A percentile compares a stretch with the other conserved stretches of the same genome.
Conservation (phyloP, 352 stramenopile species). For the Phytophthora pistaciae region DNA sequence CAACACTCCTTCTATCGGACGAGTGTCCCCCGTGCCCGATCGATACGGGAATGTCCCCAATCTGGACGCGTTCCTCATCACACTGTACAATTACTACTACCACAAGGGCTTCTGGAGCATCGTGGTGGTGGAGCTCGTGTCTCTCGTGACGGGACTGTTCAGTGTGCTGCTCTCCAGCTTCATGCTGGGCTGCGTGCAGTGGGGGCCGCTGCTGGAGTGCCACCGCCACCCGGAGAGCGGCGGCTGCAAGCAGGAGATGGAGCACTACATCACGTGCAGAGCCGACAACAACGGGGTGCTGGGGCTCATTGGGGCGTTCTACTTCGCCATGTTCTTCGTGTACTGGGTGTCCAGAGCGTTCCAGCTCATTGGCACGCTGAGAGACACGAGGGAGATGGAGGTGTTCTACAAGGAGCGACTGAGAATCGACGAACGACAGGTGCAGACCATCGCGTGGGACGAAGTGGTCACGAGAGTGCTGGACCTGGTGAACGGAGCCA, state of each 20-base stretch:
- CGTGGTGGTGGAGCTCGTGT: slow-evolving; percentile 89
- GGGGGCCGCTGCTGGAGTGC: slow-evolving; percentile 89
- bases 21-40: slow-evolving; percentile 67
- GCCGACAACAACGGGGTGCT: slow-evolving; percentile 58
- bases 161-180: slow-evolving; percentile 96
- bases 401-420: slow-evolving; percentile 93
- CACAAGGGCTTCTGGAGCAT: slow-evolving; percentile 94
- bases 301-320: slow-evolving; percentile 86
- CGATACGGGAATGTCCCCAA: slow-evolving; percentile 77
- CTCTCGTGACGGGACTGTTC: slow-evolving; percentile 95
- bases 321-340: slow-evolving; percentile 94
- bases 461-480: slow-evolving; percentile 91
- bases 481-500: slow-evolving; percentile 75
- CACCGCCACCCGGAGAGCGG: slow-evolving; percentile 70
- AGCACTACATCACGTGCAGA: slow-evolving; percentile 77
- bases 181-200: slow-evolving; percentile 97
- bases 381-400: slow-evolving; percentile 92
- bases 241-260: slow-evolving; percentile 82
- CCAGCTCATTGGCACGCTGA: slow-evolving; percentile 84
- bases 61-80: slow-evolving; percentile 93
- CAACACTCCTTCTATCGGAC: not conserved
- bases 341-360: slow-evolving; percentile 93
- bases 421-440: slow-evolving; percentile 85
- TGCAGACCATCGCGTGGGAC: slow-evolving; percentile 91
- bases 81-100: slow-evolving; percentile 96